Percentiles rank a stretch among this genome's conserved stretches.
Conservation (phyloP, 371 early-diverging fungal genomes). For the Circinella umbellata region DNA sequence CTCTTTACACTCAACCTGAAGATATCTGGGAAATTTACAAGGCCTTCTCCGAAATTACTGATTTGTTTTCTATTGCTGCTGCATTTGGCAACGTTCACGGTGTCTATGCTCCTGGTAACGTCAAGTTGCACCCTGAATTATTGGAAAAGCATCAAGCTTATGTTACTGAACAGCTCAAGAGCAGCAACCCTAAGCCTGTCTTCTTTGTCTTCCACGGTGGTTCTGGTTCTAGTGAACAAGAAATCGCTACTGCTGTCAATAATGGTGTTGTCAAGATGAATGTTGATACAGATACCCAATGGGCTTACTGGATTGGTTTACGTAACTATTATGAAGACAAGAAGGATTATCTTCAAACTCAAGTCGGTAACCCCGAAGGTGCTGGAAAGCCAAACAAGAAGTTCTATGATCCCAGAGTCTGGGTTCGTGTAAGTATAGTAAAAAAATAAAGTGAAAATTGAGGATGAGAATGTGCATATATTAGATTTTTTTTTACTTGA, state of each 20-base stretch:
- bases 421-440: background rate
- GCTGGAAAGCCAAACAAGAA: conserved; percentile 94
- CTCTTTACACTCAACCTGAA: conserved; percentile 91
- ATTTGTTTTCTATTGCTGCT: conserved; percentile 90
- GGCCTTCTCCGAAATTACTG: conserved; percentile 76
- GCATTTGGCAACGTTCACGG: conserved; percentile 92
- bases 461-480: no score
- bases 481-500: no score
- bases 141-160: conserved; percentile 86
- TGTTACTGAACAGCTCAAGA: conserved; percentile 71
- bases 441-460: no score
- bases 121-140: conserved; percentile 86
- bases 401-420: conserved; percentile 80
- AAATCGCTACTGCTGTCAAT: conserved; percentile 81
- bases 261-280: conserved; percentile 95
- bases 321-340: conserved; percentile 72
- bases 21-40: conserved; percentile 91
- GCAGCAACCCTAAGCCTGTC: conserved; percentile 73
- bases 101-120: conserved; percentile 93
- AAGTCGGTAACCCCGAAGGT: conserved; percentile 94
- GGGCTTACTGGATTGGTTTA: conserved; percentile 82
- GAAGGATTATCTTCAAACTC: conserved; percentile 81
- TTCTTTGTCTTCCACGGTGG: conserved; percentile 96
- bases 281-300: conserved; percentile 84
- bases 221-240: conserved; percentile 82